These are phyloP conservation scores for Trichoderma sp. DNA, from an alignment of 2,329 filamentous ascomycete genomes.

Conservation along the genomic window DNA sequence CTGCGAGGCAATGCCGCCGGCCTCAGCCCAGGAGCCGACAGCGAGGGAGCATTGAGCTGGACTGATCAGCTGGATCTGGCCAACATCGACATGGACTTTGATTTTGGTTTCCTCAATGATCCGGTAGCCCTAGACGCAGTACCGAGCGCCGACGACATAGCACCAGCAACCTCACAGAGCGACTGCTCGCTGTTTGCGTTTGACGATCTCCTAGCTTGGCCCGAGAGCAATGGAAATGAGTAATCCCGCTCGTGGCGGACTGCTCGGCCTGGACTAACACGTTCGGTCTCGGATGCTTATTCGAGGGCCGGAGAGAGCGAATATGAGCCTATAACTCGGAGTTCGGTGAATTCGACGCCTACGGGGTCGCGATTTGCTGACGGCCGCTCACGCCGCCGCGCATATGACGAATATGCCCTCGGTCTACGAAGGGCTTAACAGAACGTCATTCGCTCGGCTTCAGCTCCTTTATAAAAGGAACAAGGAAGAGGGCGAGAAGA, in stretches of 20 bases:
- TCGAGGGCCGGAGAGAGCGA: neutral
- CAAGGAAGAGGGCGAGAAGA: neutral
- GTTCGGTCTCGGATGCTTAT: neutral
- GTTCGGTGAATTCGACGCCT: conserved; percentile 1
- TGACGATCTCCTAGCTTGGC: conserved; percentile 32
- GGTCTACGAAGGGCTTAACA: conserved; percentile 14
- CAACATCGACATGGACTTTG: conserved; percentile 21
- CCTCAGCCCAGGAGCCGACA: neutral
- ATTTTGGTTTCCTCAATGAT: conserved; percentile 17
- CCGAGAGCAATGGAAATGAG: conserved; percentile 3
- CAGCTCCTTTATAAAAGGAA: neutral
- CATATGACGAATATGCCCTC: conserved; percentile 2
- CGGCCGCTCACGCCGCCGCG: conserved; percentile 1
- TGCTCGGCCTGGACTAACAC: neutral
- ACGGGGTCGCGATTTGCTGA: conserved; percentile 8
- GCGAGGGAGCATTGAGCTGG: conserved; percentile 18
- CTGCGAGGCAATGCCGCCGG: conserved; percentile 5
- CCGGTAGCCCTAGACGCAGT: neutral
- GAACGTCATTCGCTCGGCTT: neutral
- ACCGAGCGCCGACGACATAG: neutral
- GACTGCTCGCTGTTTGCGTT: conserved; percentile 22
- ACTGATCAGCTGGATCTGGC: conserved; percentile 16
- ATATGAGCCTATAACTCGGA: conserved; percentile 6
- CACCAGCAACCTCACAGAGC: neutral
- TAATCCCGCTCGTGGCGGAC: neutral